Evolutionary conservation across 176 grass and related monocot genomes (phyloP).

Genomic region (Aegilops longissima): DNA sequence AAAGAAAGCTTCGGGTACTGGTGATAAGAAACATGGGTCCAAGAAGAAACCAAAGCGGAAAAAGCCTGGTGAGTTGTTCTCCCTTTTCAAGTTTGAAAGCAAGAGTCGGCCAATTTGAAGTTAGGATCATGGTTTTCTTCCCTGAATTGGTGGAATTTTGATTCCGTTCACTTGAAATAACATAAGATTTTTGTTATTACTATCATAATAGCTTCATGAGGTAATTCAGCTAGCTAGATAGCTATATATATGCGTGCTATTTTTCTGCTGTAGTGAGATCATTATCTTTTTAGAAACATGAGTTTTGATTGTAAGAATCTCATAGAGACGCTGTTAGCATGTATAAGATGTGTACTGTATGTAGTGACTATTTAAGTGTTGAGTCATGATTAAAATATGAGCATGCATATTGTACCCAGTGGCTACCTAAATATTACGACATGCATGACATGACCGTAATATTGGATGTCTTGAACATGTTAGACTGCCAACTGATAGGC

Average conservation of each 20-base stretch:
- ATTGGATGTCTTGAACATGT: not conserved
- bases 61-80: conserved; percentile 58
- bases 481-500: not conserved
- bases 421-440: conserved; percentile 4
- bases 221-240: not conserved
- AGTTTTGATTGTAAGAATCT: not conserved
- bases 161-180: conserved; percentile 11
- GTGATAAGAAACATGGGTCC: conserved; percentile 66
- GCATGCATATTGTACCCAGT: conserved; percentile 4
- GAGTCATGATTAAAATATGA: not conserved
- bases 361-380: not conserved
- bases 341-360: not conserved
- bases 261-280: not conserved
- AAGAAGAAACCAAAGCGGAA: conserved; percentile 84
- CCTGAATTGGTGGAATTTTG: not conserved
- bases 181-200: not conserved
- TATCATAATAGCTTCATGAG: not conserved
- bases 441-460: not conserved
- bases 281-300: not conserved
- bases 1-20: conserved; percentile 47
- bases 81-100: not conserved
- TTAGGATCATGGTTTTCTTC: not conserved
- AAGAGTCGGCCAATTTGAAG: not conserved
- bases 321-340: not conserved
- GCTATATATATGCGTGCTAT: not conserved